These are phyloP conservation scores for Exophiala mesophila DNA, from an alignment of 2,329 filamentous ascomycete species.

Conservation along the genomic window DNA sequence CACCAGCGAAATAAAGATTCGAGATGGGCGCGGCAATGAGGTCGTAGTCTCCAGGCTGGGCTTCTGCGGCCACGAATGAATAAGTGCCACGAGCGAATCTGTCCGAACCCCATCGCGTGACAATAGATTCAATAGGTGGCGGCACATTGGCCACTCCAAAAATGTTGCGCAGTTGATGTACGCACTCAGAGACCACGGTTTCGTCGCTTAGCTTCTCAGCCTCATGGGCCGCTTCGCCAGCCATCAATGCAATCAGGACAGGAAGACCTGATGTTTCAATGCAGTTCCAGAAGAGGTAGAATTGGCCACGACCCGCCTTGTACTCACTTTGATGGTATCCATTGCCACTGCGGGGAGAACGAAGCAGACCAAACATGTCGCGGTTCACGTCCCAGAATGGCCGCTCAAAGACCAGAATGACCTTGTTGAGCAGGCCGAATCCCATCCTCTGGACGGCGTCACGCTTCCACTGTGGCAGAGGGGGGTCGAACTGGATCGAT, in stretches of 20 bases:
- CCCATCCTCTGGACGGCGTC: slow-evolving; percentile 78
- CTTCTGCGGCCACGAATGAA: slow-evolving; percentile 81
- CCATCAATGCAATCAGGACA: slow-evolving; percentile 88
- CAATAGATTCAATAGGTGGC: slow-evolving; percentile 73
- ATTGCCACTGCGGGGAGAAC: slow-evolving; percentile 57
- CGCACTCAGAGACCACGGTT: slow-evolving; percentile 74
- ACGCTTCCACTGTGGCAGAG: slow-evolving; percentile 80
- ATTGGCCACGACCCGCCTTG: slow-evolving; percentile 71
- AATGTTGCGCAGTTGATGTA: slow-evolving; percentile 68
- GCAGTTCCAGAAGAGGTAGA: slow-evolving; percentile 98
- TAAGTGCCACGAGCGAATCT: slow-evolving; percentile 91
- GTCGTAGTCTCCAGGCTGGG: slow-evolving; percentile 84
- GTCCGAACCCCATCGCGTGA: slow-evolving; percentile 90
- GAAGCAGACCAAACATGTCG: slow-evolving; percentile 90
- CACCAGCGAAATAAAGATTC: slow-evolving; percentile 90
- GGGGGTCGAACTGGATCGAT: slow-evolving; percentile 77
- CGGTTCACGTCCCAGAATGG: slow-evolving; percentile 86
- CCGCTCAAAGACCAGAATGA: slow-evolving; percentile 81
- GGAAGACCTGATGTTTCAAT: slow-evolving; percentile 83
- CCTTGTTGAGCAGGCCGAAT: slow-evolving; percentile 92
- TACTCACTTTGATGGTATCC: slow-evolving; percentile 72
- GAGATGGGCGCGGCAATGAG: slow-evolving; percentile 78
- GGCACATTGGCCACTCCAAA: slow-evolving; percentile 65
- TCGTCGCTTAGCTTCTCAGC: slow-evolving; percentile 73
- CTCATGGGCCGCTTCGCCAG: slow-evolving; percentile 85